Conservation (phyloP, 768 basidiomycete species). For the Phanerochaete sordida region DNA sequence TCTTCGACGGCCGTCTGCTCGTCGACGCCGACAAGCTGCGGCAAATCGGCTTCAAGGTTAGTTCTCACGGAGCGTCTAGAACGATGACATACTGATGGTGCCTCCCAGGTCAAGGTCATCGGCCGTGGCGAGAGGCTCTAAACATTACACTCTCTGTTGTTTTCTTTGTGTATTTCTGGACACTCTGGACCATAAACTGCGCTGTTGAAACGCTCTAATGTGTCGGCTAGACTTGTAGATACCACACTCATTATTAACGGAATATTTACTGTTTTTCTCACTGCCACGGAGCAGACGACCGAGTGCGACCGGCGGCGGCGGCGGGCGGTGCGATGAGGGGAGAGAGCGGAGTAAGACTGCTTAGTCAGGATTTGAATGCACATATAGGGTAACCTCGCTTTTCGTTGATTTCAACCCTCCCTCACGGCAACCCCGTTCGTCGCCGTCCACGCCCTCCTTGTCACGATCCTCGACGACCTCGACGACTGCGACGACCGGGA, state of each 20-base stretch:
- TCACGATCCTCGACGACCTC: conserved; percentile 11
- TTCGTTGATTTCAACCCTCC: conserved; percentile 7
- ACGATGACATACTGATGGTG: background rate
- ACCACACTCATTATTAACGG: conserved; percentile 6
- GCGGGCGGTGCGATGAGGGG: background rate
- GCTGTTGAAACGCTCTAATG: background rate
- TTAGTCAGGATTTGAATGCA: conserved; percentile 1
- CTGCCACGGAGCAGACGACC: background rate
- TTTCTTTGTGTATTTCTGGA: background rate
- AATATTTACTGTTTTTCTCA: background rate
- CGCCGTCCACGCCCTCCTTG: conserved; percentile 5
- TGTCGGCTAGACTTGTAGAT: conserved; percentile 7
- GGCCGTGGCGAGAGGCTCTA: conserved; percentile 39
- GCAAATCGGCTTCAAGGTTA: conserved; percentile 86
- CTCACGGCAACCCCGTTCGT: conserved; percentile 12
- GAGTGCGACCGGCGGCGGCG: background rate
- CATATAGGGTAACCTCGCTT: conserved; percentile 5
- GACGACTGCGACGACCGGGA: conserved; percentile 12
- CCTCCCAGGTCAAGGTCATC: conserved; percentile 50
- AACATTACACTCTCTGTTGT: background rate
- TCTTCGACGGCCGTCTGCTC: conserved; percentile 91
- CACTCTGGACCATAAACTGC: conserved; percentile 1
- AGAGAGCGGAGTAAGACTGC: background rate
- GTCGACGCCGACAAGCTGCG: conserved; percentile 77
- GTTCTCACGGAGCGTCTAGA: conserved; percentile 14